phyloP scores from a whole-genome alignment of 345 rosid genomes.

The Eucalyptus camaldulensis region DNA sequence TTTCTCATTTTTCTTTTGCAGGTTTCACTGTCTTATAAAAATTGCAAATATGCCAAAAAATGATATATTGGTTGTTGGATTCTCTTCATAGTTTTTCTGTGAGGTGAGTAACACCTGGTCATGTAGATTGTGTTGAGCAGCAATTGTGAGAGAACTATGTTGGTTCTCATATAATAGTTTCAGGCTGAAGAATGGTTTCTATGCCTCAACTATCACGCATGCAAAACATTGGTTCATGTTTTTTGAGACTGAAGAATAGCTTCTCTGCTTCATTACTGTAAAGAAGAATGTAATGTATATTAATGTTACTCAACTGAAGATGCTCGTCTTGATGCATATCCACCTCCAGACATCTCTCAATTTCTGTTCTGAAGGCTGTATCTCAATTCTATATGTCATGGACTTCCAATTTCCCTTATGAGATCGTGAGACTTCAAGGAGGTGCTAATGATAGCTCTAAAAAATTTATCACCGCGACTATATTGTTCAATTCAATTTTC shows the following conservation, averaged over 20 bases:
- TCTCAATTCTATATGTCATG: background rate
- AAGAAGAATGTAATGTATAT: background rate
- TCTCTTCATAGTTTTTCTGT: background rate
- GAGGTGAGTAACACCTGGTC: background rate
- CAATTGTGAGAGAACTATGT: background rate
- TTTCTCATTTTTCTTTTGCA: background rate
- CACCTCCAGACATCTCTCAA: background rate
- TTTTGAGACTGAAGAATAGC: background rate
- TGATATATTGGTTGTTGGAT: background rate
- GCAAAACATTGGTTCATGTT: background rate
- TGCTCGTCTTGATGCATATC: background rate
- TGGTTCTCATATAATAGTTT: background rate
- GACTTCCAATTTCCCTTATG: background rate
- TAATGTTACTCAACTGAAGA: background rate
- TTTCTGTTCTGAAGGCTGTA: background rate
- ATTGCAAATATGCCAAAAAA: background rate
- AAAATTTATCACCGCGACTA: background rate
- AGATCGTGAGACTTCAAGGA: background rate
- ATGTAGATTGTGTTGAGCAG: background rate
- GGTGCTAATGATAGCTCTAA: background rate
- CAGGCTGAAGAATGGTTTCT: background rate
- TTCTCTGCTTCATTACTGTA: background rate
- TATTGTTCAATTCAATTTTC: background rate
- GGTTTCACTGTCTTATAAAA: background rate
- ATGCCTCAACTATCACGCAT: background rate